These are phyloP conservation scores for Gossypium aridum DNA, from an alignment of 441 rosid species.

Conservation along the genomic window DNA sequence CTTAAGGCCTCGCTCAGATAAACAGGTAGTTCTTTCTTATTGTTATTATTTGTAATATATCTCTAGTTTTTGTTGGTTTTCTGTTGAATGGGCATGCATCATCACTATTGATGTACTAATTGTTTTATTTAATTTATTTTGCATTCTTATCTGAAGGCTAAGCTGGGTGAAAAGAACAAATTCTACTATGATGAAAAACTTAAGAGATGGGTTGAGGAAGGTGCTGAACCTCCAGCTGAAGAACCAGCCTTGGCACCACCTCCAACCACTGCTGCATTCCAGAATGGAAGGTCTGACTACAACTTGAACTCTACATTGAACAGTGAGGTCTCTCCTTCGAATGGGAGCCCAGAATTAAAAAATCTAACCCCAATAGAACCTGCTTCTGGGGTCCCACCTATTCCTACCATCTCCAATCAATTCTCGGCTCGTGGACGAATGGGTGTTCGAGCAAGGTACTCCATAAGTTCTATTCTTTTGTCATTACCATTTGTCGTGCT, in stretches of 20 bases:
- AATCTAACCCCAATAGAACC: constrained; percentile 40
- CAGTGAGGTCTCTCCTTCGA: constrained; percentile 38
- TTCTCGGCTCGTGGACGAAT: constrained; percentile 71
- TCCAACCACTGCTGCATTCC: constrained; percentile 57
- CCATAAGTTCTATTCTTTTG: not conserved
- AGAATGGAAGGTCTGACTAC: constrained; percentile 61
- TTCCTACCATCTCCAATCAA: constrained; percentile 66
- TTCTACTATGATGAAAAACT: constrained; percentile 93
- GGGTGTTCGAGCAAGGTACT: constrained; percentile 71
- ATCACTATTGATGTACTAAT: not conserved
- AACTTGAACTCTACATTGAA: constrained; percentile 56
- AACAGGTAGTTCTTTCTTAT: constrained; percentile 40
- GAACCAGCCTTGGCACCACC: constrained; percentile 81
- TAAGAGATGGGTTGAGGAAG: constrained; percentile 98
- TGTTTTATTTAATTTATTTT: not conserved
- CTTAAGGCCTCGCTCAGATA: constrained; percentile 61
- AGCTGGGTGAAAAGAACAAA: constrained; percentile 79
- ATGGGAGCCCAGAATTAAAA: constrained; percentile 38
- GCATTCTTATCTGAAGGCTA: constrained; percentile 53
- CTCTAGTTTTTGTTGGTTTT: not conserved
- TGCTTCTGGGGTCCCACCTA: constrained; percentile 71
- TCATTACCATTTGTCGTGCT: not conserved
- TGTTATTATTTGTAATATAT: not conserved
- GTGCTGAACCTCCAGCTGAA: constrained; percentile 80
- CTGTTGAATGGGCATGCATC: not conserved